Conservation (phyloP, 257 asterid genomes). For the Nicotiana attenuata region DNA sequence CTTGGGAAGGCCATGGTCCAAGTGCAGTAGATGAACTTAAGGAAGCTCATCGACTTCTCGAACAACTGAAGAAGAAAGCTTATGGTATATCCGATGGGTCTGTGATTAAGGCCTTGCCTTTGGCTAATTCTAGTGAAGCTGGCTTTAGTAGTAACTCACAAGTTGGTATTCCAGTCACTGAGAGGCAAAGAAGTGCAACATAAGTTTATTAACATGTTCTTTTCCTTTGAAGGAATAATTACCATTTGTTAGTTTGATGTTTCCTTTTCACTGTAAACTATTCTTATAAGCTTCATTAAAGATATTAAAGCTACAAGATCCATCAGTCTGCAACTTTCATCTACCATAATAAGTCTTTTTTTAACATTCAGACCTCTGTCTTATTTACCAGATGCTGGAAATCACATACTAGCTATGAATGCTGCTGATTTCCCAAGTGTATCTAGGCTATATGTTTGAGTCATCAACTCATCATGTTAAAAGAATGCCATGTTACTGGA, state of each 20-base stretch:
- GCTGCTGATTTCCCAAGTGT: background rate
- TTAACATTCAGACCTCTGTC: background rate
- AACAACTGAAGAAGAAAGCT: conserved; percentile 58
- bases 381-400: background rate
- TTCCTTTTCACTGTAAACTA: background rate
- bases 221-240: background rate
- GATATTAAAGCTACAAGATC: background rate
- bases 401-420: background rate
- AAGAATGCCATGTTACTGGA: background rate
- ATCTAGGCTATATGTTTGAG: background rate
- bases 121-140: conserved; percentile 17
- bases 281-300: background rate
- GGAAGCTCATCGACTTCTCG: conserved; percentile 60
- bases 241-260: background rate
- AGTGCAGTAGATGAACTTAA: conserved; percentile 63
- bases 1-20: conserved; percentile 75
- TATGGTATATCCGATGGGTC: conserved; percentile 31
- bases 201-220: background rate
- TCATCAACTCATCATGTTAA: background rate
- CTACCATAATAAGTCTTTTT: background rate
- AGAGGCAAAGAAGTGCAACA: conserved; percentile 15
- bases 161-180: conserved; percentile 17
- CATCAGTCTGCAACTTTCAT: background rate
- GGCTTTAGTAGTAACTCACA: conserved; percentile 9
- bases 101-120: conserved; percentile 51